A percentile compares a stretch with the other conserved stretches of the same genome.
phyloP scores from a whole-genome alignment of 495 filamentous ascomycete genomes.

The Penicillium bovifimosum region DNA sequence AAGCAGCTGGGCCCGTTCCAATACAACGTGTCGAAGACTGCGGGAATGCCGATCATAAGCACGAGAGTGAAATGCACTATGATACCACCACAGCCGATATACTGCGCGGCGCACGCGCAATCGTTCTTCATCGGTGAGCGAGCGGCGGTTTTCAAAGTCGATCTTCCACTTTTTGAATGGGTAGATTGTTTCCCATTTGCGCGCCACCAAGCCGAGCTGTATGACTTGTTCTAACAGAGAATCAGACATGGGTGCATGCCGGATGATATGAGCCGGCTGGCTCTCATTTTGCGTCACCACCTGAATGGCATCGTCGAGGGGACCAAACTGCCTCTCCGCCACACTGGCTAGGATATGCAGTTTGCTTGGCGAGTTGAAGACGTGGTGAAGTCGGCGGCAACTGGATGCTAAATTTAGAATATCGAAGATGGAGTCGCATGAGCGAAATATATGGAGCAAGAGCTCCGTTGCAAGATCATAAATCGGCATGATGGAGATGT shows the following conservation, averaged over 20 bases:
- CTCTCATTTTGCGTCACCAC: slow-evolving; percentile 53
- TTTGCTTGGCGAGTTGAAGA: slow-evolving; percentile 48
- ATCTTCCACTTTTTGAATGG: slow-evolving; percentile 62
- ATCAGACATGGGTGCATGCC: slow-evolving; percentile 43
- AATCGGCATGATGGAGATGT: slow-evolving; percentile 39
- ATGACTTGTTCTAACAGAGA: slow-evolving; percentile 55
- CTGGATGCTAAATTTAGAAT: slow-evolving; percentile 50
- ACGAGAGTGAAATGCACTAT: slow-evolving; percentile 50
- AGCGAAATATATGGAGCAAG: slow-evolving; percentile 55
- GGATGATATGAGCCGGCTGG: slow-evolving; percentile 49
- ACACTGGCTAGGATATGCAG: slow-evolving; percentile 48
- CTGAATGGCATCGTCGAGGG: slow-evolving; percentile 54
- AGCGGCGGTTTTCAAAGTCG: slow-evolving; percentile 56
- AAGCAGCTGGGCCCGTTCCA: slow-evolving; percentile 48
- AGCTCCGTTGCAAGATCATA: slow-evolving; percentile 56
- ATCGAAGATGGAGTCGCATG: slow-evolving; percentile 46
- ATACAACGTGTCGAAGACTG: slow-evolving; percentile 34
- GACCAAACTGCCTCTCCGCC: slow-evolving; percentile 55
- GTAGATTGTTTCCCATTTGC: slow-evolving; percentile 62
- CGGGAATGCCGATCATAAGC: slow-evolving; percentile 45
- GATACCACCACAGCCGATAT: slow-evolving; percentile 65
- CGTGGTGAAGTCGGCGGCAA: slow-evolving; percentile 48
- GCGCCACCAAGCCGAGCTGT: slow-evolving; percentile 51
- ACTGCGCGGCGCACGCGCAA: slow-evolving; percentile 58
- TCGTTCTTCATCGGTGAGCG: slow-evolving; percentile 51